Evolutionary conservation across 129 eudicot species (phyloP).

Genomic region (Lonicera japonica): DNA sequence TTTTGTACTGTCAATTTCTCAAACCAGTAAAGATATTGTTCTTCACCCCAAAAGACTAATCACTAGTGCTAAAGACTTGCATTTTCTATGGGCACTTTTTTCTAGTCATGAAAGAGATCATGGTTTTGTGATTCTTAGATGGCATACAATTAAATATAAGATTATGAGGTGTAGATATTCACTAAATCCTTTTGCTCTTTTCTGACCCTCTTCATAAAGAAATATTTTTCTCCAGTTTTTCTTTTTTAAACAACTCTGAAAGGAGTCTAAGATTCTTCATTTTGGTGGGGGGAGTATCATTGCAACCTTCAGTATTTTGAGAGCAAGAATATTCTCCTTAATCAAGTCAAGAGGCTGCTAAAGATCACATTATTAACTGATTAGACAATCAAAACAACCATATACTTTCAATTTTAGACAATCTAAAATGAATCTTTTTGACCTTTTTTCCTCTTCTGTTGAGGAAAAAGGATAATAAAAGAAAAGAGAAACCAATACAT

Average conservation of each 20-base stretch:
- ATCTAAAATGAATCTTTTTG: background rate
- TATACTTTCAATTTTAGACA: background rate
- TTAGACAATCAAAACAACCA: slow-evolving; percentile 27
- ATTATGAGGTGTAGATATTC: background rate
- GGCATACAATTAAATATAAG: background rate
- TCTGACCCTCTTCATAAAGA: background rate
- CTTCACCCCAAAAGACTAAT: background rate
- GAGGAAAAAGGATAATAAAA: background rate
- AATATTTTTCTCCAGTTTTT: background rate
- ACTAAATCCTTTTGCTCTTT: background rate
- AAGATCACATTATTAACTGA: slow-evolving; percentile 24
- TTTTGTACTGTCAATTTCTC: too few relatives aligned
- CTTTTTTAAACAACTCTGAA: slow-evolving; percentile 7
- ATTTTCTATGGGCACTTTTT: background rate
- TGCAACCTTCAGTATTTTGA: slow-evolving; percentile 25
- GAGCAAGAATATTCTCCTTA: slow-evolving; percentile 33
- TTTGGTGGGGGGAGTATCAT: slow-evolving; percentile 13
- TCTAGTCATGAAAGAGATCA: background rate
- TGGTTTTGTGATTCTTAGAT: background rate
- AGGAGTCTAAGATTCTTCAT: slow-evolving; percentile 10
- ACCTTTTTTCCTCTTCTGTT: too few relatives aligned
- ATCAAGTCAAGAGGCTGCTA: slow-evolving; percentile 23
- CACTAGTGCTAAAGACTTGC: background rate
- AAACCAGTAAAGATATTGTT: too few relatives aligned
- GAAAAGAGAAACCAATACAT: background rate